Conservation (phyloP, 495 filamentous ascomycete genomes). For the Cetradonia linearis region DNA sequence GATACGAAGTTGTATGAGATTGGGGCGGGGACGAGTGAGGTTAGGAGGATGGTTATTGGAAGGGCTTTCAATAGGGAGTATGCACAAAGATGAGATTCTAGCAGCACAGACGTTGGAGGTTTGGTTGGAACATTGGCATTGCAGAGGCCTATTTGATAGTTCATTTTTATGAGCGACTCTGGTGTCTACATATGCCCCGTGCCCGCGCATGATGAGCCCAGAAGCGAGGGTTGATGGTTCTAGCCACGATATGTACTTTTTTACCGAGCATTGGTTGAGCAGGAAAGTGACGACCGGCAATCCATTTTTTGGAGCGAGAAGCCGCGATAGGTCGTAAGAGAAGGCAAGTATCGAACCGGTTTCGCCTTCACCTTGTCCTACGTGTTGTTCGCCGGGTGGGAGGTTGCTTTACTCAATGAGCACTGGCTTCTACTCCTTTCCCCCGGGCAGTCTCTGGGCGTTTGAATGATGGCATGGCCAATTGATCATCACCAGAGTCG, state of each 20-base stretch:
- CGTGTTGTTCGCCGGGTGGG: neutral
- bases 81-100: constrained; percentile 26
- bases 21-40: constrained; percentile 90
- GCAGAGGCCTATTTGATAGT: neutral
- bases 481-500: neutral
- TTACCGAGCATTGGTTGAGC: neutral
- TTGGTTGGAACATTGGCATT: neutral
- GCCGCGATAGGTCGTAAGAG: neutral
- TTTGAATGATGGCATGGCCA: neutral
- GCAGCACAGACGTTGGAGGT: no score
- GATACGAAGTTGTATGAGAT: constrained; percentile 96
- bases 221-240: neutral
- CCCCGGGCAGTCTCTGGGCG: neutral
- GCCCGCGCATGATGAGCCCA: neutral
- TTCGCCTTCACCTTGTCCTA: neutral
- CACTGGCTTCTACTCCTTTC: neutral
- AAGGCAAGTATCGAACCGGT: neutral
- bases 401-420: neutral
- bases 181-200: neutral
- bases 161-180: neutral
- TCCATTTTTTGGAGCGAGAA: neutral
- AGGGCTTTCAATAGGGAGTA: constrained; percentile 90
- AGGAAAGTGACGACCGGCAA: neutral
- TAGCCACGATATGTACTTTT: neutral
- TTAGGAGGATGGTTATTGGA: constrained; percentile 89